Evolutionary conservation across 805 yeast species (phyloP), one percentile per base, ranked within the genome.

Genomic region (Millerozyma acaciae): DNA sequence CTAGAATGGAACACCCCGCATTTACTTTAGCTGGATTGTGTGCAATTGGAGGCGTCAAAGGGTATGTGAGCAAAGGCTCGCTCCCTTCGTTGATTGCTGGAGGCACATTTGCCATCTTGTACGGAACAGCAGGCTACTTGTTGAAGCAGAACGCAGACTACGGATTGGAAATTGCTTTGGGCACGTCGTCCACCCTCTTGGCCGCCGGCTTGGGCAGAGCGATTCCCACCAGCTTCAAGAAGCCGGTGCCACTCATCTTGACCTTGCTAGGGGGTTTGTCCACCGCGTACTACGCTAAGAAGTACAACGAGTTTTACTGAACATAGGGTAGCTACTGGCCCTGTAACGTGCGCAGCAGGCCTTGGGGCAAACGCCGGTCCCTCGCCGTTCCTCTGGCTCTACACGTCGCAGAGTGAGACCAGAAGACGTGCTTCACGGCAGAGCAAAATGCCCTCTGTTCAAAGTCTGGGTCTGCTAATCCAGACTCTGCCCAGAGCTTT

Each of bases 81-180:
- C 51, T 80, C 22, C 94, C 95, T 15, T 86, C 96, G 0, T 68
- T 89, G 34, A 61, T 77, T 30, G 95, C 90, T 1, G 97, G 97
- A 24, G 43, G 75, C 7, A 58, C 78, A 1, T 65, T 84, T 42
- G 69, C 83, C 9, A 64, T 73, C 2, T 51, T 76, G 17, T 84
- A 73, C 52, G 84, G 82, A n/a, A 51, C 66, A 37, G 80, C 87
- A 2, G 90, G 95, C 12, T 84, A 86, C 58, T 68, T 89, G 44
- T 63, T 87, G 40, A 72, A 75, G 43, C 63, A 79, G 34, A 84
- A 86, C 53, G 78, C 76, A 40, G 88, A 84, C 51, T 76, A 75
- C 60, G 96, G 96, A 27, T 69, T 89, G 43, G 89, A 84, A 53
- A 54, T 83, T 12, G 95, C 96, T 0, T 61, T 88, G 35, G 82